These are phyloP conservation scores for Themeda triandra DNA, from an alignment of 176 grass and related monocot species.

Conservation along the genomic window DNA sequence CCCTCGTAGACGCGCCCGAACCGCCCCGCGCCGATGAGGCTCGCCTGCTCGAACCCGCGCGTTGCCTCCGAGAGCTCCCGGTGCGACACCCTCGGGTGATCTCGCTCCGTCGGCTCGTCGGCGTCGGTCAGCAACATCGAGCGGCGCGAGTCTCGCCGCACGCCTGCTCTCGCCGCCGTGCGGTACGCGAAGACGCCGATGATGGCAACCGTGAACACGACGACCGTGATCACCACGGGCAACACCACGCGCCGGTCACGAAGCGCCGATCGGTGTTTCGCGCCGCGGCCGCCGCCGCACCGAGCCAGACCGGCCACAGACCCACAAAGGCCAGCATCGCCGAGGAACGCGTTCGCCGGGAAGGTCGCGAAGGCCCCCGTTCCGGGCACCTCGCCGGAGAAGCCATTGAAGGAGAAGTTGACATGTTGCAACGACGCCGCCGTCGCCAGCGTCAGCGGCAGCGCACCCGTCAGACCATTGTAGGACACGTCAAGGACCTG, in stretches of 20 bases:
- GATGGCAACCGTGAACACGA: slow-evolving; percentile 26
- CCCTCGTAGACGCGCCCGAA: slow-evolving; percentile 85
- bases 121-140: slow-evolving; percentile 42
- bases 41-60: slow-evolving; percentile 59
- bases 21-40: slow-evolving; percentile 62
- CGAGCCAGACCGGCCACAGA: slow-evolving; percentile 33
- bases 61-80: slow-evolving; percentile 78
- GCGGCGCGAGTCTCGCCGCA: slow-evolving; percentile 14
- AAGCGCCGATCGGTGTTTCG: slow-evolving; percentile 1
- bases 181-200: slow-evolving; percentile 12
- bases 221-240: slow-evolving; percentile 33
- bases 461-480: slow-evolving; percentile 42
- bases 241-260: slow-evolving; percentile 28
- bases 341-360: slow-evolving; percentile 60
- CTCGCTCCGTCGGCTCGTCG: slow-evolving; percentile 45
- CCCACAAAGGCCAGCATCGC: slow-evolving; percentile 53
- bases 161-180: background rate
- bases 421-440: slow-evolving; percentile 37
- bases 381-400: slow-evolving; percentile 60
- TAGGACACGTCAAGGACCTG: slow-evolving; percentile 71
- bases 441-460: slow-evolving; percentile 52
- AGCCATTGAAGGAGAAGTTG: slow-evolving; percentile 82
- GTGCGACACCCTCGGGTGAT: slow-evolving; percentile 80
- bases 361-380: slow-evolving; percentile 53
- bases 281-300: slow-evolving; percentile 20